Evolutionary conservation across 192 early-diverging fungal genomes (phyloP), one percentile per base, ranked within the genome.

Genomic region (Helicostylum pulchrum): DNA sequence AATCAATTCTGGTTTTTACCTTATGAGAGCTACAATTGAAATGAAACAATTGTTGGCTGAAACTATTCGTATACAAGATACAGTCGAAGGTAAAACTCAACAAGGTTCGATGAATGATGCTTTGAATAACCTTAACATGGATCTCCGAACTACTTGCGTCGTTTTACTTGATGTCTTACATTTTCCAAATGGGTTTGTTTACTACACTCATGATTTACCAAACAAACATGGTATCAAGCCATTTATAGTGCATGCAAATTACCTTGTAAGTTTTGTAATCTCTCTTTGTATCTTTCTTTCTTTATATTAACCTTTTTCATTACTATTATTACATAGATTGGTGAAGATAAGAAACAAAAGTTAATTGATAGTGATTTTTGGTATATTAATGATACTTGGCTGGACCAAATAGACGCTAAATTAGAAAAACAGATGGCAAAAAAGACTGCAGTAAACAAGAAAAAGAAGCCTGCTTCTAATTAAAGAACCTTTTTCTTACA

Each of bases 161-260:
- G 60, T 61, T 6, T 11, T 68, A 11, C 17, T 73, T 11, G 71
- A 73, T 31, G 30, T 73, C 11, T 44, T 62, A 19, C 56, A 52
- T 30, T 73, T 73, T 34, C 71, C 71, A 9, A 68, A 68, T 52
- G 66, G 61, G 7, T 43, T 52, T 19, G 51, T 66, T 7, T 67
- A 62, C 34, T 73, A 68, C 54, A 36, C 34, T 0, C 23, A 62
- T 31, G 23, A 54, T 20, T 15, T 73, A 0, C 65, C 65, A 2
- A 53, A 32, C 12, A 49, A 48, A 15, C 51, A 42, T 17, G 56
- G 61, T 2, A 30, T 58, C 32, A 19, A 57, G 6, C 65, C 71
- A 14, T 57, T 67, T 47, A 64, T 73, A 34, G 71, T 68, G 4
- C 71, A 73, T 56, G 66, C 59, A 3, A 73, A 62, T 7, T 67